Conservation (phyloP, 2,329 filamentous ascomycete genomes). For the Stenocarpella maydis region DNA sequence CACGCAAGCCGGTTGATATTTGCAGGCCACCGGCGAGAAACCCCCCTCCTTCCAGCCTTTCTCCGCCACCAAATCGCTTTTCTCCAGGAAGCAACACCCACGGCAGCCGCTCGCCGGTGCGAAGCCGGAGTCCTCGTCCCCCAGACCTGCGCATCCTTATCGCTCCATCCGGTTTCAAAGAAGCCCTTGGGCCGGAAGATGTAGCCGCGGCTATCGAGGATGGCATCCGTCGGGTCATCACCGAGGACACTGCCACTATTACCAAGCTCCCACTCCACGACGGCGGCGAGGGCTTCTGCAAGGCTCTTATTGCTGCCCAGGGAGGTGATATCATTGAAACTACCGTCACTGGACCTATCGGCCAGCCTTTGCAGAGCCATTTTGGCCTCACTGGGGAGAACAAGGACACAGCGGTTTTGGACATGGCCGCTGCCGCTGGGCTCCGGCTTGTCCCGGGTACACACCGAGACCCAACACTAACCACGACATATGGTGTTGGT, state of each 20-base stretch:
- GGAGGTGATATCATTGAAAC: conserved; percentile 48
- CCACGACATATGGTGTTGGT: conserved; percentile 61
- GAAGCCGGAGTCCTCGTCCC: conserved; percentile 45
- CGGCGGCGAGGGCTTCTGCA: conserved; percentile 61
- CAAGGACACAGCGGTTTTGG: conserved; percentile 54
- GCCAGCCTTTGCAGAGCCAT: conserved; percentile 51
- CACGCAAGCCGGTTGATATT: conserved; percentile 2
- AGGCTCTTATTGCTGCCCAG: conserved; percentile 53
- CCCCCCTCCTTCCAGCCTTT: conserved; percentile 12
- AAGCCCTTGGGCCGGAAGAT: conserved; percentile 56
- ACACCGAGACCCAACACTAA: conserved; percentile 54
- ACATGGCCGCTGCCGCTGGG: conserved; percentile 62
- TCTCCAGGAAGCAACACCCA: conserved; percentile 5
- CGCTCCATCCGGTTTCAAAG: conserved; percentile 63
- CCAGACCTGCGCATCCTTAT: conserved; percentile 48
- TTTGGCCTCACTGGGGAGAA: conserved; percentile 49
- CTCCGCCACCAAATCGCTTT: conserved; percentile 4
- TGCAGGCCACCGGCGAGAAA: neutral
- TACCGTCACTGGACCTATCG: conserved; percentile 54
- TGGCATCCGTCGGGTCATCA: conserved; percentile 54
- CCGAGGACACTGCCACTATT: conserved; percentile 47
- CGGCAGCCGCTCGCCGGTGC: conserved; percentile 4
- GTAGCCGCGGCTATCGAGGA: conserved; percentile 60
- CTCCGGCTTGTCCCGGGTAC: conserved; percentile 56
- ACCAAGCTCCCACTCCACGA: conserved; percentile 60